Conservation (phyloP, 2,329 filamentous ascomycete genomes). For the Harringtonia lauricola region DNA sequence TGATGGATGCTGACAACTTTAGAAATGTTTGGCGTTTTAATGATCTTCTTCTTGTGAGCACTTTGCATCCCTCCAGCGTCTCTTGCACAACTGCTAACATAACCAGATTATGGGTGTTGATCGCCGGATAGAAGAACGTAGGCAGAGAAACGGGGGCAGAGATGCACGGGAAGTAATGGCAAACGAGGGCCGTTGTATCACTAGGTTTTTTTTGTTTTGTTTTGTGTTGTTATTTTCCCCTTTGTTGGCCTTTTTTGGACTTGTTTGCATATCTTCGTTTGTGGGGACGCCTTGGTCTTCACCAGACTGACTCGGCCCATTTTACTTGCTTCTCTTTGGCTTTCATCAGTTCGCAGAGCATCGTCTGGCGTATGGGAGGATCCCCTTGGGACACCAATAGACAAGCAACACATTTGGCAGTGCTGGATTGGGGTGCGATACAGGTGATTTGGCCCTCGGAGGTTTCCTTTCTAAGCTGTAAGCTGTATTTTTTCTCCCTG, state of each 20-base stretch:
- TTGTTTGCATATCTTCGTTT: neutral
- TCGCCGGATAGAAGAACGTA: slow-evolving; percentile 37
- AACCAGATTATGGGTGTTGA: slow-evolving; percentile 53
- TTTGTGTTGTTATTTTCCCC: neutral
- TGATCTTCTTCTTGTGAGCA: slow-evolving; percentile 75
- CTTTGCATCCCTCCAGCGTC: neutral
- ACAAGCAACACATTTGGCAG: no score
- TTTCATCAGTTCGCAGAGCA: neutral
- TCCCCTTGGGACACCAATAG: no score
- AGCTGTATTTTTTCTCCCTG: no score
- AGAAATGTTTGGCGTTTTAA: slow-evolving; percentile 75
- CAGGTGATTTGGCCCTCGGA: no score
- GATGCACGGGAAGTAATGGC: neutral
- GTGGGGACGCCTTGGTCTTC: no score
- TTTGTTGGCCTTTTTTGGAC: slow-evolving; percentile 9
- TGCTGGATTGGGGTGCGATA: no score
- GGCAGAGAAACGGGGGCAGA: no score
- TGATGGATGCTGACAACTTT: neutral
- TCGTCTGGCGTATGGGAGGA: neutral
- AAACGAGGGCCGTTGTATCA: no score
- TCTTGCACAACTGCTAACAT: slow-evolving; percentile 5
- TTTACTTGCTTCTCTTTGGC: neutral
- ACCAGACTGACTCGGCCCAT: no score
- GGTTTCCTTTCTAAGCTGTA: no score
- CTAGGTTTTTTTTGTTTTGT: slow-evolving; percentile 12